phyloP scores from a whole-genome alignment of 371 early-diverging fungal species.

The Capillidium heterosporum region DNA sequence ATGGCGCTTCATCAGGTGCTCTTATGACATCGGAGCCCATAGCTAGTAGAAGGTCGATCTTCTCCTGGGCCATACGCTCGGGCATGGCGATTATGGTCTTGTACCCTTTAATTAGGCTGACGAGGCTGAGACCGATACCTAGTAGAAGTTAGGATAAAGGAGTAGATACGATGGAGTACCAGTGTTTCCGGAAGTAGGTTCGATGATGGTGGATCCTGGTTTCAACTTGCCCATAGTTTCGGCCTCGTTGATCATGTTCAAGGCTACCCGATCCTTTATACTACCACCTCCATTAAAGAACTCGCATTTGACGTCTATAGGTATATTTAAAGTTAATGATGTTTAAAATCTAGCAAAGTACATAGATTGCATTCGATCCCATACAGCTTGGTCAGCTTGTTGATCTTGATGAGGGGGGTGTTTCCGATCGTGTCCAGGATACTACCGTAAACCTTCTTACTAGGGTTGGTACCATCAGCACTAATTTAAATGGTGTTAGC shows the following conservation, averaged over 20 bases:
- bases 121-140: conserved; percentile 66
- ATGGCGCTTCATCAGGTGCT: conserved; percentile 96
- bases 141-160: too few relatives aligned
- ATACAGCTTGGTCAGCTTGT: conserved; percentile 60
- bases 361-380: conserved; percentile 85
- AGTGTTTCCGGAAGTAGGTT: conserved; percentile 93
- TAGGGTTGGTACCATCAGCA: too few relatives aligned
- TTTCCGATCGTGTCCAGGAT: conserved; percentile 89
- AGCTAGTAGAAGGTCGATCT: conserved; percentile 92
- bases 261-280: conserved; percentile 90
- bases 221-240: conserved; percentile 73
- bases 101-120: conserved; percentile 92
- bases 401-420: conserved; percentile 81
- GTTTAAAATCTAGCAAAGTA: neutral
- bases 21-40: conserved; percentile 93
- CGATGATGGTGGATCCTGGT: conserved; percentile 83
- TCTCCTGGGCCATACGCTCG: conserved; percentile 95
- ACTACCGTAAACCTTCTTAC: conserved; percentile 15
- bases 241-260: conserved; percentile 86
- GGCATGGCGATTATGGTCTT: conserved; percentile 89
- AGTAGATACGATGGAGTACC: conserved; percentile 13
- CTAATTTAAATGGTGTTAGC: too few relatives aligned
- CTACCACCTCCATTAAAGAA: conserved; percentile 97
- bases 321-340: neutral
- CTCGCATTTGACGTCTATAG: conserved; percentile 78